Evolutionary conservation across 129 eudicot genomes (phyloP).

Genomic region (Lactuca saligna): DNA sequence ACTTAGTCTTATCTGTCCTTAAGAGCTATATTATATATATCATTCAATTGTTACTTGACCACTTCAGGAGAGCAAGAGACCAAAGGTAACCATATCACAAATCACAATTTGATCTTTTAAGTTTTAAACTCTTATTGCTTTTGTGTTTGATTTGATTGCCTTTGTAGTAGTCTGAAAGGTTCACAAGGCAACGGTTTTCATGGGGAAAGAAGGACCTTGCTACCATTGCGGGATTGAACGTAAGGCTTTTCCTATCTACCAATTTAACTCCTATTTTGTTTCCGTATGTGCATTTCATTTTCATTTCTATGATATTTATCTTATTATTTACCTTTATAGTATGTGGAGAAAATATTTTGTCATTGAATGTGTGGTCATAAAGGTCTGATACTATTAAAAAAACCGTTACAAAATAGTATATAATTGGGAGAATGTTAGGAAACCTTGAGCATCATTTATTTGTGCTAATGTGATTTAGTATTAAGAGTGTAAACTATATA

Average conservation of each 20-base stretch:
- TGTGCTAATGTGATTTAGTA: background rate
- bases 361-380: constrained; percentile 10
- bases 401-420: background rate
- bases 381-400: background rate
- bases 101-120: constrained; percentile 2
- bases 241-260: constrained; percentile 22
- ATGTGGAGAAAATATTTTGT: background rate
- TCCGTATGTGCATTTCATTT: background rate
- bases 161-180: background rate
- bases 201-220: constrained; percentile 46
- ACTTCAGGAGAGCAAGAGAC: constrained; percentile 21
- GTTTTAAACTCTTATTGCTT: constrained; percentile 10
- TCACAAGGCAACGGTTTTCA: constrained; percentile 22
- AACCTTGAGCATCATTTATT: background rate
- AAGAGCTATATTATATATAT: constrained; percentile 6
- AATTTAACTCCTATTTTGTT: background rate
- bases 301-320: background rate
- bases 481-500: no score
- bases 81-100: constrained; percentile 27
- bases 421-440: background rate
- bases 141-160: background rate
- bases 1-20: constrained; percentile 4
- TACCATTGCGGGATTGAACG: constrained; percentile 37
- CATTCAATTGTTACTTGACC: constrained; percentile 11
- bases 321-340: constrained; percentile 7